Conservation (phyloP, 1,139 yeast species). For the Pichia sp. region DNA sequence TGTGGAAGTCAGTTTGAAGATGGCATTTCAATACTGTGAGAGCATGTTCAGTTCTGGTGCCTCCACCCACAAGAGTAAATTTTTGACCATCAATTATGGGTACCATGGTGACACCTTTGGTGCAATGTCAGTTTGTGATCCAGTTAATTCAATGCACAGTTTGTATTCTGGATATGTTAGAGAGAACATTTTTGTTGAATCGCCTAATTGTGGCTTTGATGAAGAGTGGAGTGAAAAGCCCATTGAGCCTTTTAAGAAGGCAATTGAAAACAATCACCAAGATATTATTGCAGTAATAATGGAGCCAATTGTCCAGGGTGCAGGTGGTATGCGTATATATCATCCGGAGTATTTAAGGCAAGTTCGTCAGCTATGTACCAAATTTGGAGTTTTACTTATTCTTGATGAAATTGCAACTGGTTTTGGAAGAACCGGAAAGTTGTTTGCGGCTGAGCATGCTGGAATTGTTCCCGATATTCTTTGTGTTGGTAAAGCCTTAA, state of each 20-base stretch:
- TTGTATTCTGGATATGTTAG: constrained; percentile 26
- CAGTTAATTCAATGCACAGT: constrained; percentile 28
- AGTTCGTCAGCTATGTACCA: constrained; percentile 41
- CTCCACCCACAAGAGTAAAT: constrained; percentile 38
- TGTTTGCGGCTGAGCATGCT: constrained; percentile 41
- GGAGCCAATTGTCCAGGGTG: constrained; percentile 24
- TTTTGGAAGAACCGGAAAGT: constrained; percentile 43
- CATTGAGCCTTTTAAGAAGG: constrained; percentile 4
- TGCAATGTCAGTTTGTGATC: constrained; percentile 40
- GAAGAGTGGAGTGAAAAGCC: constrained; percentile 12
- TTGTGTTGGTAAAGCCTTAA: constrained; percentile 34
- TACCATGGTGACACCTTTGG: constrained; percentile 56
- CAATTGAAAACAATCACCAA: constrained; percentile 11
- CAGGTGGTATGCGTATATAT: constrained; percentile 22
- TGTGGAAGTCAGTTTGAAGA: constrained; percentile 44
- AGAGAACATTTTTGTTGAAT: constrained; percentile 25
- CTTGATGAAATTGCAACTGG: constrained; percentile 61
- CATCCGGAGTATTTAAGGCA: constrained; percentile 10
- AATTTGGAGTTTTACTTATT: constrained; percentile 44
- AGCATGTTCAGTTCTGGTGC: constrained; percentile 26
- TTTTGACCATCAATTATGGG: constrained; percentile 43
- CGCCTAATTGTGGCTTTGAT: constrained; percentile 19
- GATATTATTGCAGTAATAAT: constrained; percentile 21
- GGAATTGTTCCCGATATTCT: constrained; percentile 35
- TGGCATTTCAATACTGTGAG: constrained; percentile 47